phyloP scores from a whole-genome alignment of 2,329 filamentous ascomycete species.

The Colletotrichum cereale region DNA sequence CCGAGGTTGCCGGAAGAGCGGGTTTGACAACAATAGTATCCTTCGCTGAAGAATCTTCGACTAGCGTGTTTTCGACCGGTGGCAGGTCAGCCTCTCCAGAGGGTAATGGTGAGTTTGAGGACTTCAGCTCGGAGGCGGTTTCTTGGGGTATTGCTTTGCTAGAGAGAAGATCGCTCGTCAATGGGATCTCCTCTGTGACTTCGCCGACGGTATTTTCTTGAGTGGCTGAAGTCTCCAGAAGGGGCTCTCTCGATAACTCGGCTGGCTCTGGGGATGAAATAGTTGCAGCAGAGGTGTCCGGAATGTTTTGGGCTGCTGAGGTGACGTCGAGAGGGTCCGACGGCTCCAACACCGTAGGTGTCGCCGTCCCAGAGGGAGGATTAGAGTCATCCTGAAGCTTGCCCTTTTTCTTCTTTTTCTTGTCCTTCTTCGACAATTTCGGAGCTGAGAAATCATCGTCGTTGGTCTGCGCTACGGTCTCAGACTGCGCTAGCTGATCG shows the following conservation, averaged over 20 bases:
- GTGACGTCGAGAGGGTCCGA: neutral
- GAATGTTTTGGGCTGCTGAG: neutral
- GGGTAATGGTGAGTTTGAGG: neutral
- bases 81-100: neutral
- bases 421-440: conserved; percentile 41
- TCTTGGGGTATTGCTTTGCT: neutral
- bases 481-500: neutral
- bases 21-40: neutral
- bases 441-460: neutral
- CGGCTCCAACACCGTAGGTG: conserved; percentile 29
- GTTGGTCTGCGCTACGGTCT: neutral
- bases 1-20: neutral
- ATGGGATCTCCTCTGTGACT: neutral
- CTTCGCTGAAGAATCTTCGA: neutral
- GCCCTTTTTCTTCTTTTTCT: conserved; percentile 42
- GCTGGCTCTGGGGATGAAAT: neutral
- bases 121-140: neutral
- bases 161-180: neutral
- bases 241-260: neutral
- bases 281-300: neutral
- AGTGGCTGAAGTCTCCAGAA: neutral
- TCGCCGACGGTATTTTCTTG: neutral
- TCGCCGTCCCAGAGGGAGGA: conserved; percentile 21
- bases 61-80: neutral
- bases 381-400: conserved; percentile 20